Evolutionary conservation across 2,329 filamentous ascomycete genomes (phyloP), one percentile per base, ranked within the genome.

Genomic region (Scedosporium minutisporum): DNA sequence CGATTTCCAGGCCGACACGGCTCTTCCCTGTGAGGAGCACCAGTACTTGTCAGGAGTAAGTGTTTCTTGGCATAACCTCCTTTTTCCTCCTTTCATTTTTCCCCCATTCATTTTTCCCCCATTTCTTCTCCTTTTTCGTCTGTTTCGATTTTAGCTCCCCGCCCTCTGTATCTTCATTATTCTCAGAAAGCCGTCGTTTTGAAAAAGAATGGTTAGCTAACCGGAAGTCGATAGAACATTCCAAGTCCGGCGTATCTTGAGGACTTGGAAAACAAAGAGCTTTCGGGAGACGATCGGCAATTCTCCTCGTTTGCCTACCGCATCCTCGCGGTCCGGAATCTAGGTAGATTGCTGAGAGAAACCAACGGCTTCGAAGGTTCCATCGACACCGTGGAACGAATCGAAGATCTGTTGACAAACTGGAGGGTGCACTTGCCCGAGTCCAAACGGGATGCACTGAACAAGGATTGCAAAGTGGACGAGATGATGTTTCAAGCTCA

Each of bases 401-500:
- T 85, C 62, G 81, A 85, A 68, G 74, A 78, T 0, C 74, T 82
- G 3, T 74, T 86, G 48, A 82, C 81, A 14, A 93, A 91, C 71
- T 96, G 91, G 90, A 83, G 86, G 62, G 82, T 93, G 58, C 89
- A 95, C 68, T 78, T 96, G 0, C 92, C 93, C 0, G 78, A 82
- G 16, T 80, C 80, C 14, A 96, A 96, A 75, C 80, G 81, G 62
- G 84, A 90, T 65, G 80, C 90, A 16, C 77, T 96, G 61, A 83
- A 85, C 64, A 82, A 83, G 65, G 84, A 88, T 67, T 87, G 90
- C 41, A 82, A 85, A 61, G 80, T 93, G 10, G 93, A 97, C 71
- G 91, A 96, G 74, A 88, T 96, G 82, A 87, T 96, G 74, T 96
- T 96, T 75, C 91, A 96, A 72, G 92, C 90, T 0, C 88, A 90